Evolutionary conservation across 139 green algal genomes (phyloP).

Genomic region (Coelastrella sp.): DNA sequence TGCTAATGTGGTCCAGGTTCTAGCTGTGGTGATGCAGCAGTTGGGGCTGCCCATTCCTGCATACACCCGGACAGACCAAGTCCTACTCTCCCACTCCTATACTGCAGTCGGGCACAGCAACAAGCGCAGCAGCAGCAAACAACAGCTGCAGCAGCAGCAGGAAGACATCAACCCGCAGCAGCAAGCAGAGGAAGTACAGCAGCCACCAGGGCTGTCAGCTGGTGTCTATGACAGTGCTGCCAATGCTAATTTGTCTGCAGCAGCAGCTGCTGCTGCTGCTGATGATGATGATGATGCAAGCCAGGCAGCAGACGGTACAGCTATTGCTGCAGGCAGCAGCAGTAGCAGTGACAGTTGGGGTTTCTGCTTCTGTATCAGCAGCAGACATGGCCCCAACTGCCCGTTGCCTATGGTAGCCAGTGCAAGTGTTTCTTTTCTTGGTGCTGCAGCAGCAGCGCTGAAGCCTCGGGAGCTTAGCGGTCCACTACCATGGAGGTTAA

Average conservation of each 20-base stretch:
- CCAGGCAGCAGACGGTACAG: not conserved
- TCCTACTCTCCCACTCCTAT: constrained; percentile 51
- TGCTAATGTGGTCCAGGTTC: constrained; percentile 30
- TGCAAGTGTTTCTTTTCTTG: not conserved
- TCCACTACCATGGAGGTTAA: constrained; percentile 18
- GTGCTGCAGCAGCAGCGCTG: constrained; percentile 24
- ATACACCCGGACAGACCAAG: constrained; percentile 53
- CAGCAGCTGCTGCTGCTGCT: not conserved
- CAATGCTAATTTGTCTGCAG: not conserved
- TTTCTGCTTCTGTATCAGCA: constrained; percentile 62
- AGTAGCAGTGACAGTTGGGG: constrained; percentile 15
- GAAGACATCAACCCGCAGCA: not conserved
- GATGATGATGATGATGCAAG: not conserved
- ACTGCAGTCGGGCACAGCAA: constrained; percentile 29
- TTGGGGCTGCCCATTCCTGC: constrained; percentile 56
- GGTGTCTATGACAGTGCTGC: not conserved
- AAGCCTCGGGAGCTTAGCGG: not conserved
- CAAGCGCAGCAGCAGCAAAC: not conserved
- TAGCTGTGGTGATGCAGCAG: constrained; percentile 58
- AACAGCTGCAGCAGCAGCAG: constrained; percentile 4
- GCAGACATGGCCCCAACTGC: constrained; percentile 61
- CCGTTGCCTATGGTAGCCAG: constrained; percentile 66
- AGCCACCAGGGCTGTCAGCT: not conserved
- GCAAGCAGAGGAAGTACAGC: not conserved
- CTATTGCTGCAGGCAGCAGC: not conserved